Evolutionary conservation across 805 yeast species (phyloP).

Genomic region (Millerago galiae): DNA sequence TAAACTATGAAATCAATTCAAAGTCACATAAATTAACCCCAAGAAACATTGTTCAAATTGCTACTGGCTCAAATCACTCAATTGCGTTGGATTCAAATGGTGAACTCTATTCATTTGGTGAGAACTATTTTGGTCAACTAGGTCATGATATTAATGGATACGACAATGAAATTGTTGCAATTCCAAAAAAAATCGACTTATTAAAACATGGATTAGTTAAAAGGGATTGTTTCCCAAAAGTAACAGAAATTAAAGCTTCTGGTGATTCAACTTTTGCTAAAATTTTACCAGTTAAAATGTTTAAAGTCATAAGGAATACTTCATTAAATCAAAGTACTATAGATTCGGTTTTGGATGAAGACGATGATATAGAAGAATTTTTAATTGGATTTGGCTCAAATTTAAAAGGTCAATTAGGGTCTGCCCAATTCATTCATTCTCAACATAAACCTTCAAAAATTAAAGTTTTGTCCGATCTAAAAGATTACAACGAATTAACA

Average conservation of each 20-base stretch:
- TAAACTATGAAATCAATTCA: conserved; percentile 39
- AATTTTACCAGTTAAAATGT: conserved; percentile 27
- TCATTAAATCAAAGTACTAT: conserved; percentile 1
- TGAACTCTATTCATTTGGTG: conserved; percentile 79
- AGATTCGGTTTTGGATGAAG: conserved; percentile 18
- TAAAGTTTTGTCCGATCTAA: conserved; percentile 30
- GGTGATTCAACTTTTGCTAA: conserved; percentile 57
- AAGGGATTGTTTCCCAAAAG: conserved; percentile 38
- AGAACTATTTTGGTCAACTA: conserved; percentile 77
- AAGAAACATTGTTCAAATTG: conserved; percentile 50
- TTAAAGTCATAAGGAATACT: conserved; percentile 24
- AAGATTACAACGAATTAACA: conserved; percentile 47
- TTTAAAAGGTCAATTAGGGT: conserved; percentile 78
- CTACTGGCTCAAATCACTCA: conserved; percentile 71
- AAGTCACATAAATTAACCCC: conserved; percentile 19
- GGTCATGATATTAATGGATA: conserved; percentile 57
- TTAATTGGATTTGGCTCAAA: conserved; percentile 78
- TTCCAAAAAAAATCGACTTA: conserved; percentile 52
- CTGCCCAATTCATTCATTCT: conserved; percentile 68
- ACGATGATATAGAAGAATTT: conserved; percentile 24
- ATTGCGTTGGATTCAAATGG: conserved; percentile 65
- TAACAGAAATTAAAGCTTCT: conserved; percentile 58
- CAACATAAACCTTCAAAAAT: conserved; percentile 61
- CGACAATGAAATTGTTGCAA: conserved; percentile 60
- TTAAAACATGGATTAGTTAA: conserved; percentile 32